phyloP scores from a whole-genome alignment of 2,329 filamentous ascomycete species.

The Monilinia fructigena region DNA sequence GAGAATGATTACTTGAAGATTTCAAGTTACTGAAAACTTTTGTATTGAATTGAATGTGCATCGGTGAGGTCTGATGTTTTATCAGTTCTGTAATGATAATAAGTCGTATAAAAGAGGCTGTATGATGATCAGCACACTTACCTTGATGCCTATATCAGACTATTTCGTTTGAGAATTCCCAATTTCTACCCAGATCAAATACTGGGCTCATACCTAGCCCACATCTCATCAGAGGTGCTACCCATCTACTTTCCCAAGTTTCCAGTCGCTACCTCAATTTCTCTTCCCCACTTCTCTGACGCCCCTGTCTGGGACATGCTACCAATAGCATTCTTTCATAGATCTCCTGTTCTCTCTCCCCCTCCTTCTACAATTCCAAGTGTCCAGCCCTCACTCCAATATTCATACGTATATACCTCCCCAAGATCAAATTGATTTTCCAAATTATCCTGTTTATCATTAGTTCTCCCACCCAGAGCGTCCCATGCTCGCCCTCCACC shows the following conservation, averaged over 20 bases:
- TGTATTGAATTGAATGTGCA: neutral
- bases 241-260: neutral
- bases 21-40: neutral
- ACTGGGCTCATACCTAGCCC: neutral
- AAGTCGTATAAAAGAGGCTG: too few relatives aligned
- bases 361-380: slow-evolving; percentile 11
- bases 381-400: neutral
- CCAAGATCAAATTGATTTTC: neutral
- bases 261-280: neutral
- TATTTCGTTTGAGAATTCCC: too few relatives aligned
- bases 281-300: neutral
- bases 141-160: neutral
- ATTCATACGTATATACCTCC: neutral
- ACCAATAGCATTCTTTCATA: slow-evolving; percentile 24
- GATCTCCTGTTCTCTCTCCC: neutral
- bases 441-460: neutral
- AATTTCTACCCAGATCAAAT: neutral
- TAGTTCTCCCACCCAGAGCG: neutral
- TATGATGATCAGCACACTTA: neutral
- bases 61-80: too few relatives aligned
- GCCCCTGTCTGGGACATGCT: neutral
- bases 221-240: neutral
- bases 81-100: too few relatives aligned
- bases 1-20: too few relatives aligned
- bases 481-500: slow-evolving; percentile 17